Evolutionary conservation across 495 filamentous ascomycete species (phyloP).

Genomic region (Letharia columbiana): DNA sequence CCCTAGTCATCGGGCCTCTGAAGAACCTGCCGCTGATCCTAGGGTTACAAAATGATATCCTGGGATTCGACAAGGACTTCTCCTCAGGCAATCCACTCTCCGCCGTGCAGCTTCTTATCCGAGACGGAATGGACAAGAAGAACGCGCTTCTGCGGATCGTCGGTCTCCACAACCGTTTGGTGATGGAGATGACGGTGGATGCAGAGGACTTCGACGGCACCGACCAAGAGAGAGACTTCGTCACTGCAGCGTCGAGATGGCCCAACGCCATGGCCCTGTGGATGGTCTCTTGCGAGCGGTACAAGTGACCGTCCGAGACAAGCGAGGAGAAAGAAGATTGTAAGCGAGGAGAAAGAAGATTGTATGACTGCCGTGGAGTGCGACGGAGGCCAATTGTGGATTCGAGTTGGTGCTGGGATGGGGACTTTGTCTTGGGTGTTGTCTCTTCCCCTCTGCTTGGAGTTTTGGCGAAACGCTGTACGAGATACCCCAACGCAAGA

Average conservation of each 20-base stretch:
- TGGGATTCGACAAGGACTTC: slow-evolving; percentile 20
- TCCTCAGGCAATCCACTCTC: slow-evolving; percentile 12
- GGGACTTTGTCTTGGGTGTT: not conserved
- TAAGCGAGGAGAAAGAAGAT: not conserved
- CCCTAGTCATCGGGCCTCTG: not conserved
- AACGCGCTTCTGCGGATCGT: slow-evolving; percentile 14
- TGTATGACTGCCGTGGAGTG: not conserved
- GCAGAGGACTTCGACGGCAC: not conserved
- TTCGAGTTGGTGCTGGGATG: too few relatives aligned
- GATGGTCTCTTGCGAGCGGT: not conserved
- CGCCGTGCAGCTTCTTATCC: slow-evolving; percentile 19
- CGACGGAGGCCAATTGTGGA: not conserved
- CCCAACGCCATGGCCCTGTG: not conserved
- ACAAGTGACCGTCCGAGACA: not conserved
- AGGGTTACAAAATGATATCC: slow-evolving; percentile 22
- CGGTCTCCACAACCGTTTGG: slow-evolving; percentile 14
- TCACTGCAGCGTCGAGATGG: not conserved
- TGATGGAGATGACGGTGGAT: slow-evolving; percentile 1
- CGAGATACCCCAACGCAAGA: not conserved
- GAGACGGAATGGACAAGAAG: slow-evolving; percentile 11
- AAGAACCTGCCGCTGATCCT: slow-evolving; percentile 8
- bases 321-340: not conserved
- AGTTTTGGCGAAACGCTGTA: not conserved
- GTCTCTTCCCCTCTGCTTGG: not conserved
- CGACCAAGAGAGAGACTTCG: not conserved